These are phyloP conservation scores for Boletus eberwhitei DNA, from an alignment of 768 basidiomycete genomes.

Conservation along the genomic window DNA sequence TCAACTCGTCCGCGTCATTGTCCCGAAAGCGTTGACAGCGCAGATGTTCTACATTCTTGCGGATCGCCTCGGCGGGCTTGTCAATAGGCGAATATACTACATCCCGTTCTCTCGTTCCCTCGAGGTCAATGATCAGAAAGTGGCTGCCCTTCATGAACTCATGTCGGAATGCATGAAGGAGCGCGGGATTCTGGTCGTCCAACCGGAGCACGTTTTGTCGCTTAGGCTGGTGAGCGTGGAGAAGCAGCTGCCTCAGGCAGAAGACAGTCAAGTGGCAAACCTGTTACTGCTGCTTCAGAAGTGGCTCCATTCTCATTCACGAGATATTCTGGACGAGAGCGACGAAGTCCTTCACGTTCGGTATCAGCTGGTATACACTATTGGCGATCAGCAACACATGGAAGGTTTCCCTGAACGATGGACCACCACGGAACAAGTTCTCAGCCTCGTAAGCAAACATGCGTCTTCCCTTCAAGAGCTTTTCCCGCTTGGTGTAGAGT, in stretches of 20 bases:
- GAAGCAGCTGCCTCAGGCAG: constrained; percentile 14
- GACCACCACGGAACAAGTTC: constrained; percentile 31
- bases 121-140: constrained; percentile 13
- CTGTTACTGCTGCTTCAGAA: constrained; percentile 27
- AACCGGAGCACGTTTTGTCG: constrained; percentile 55
- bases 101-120: constrained; percentile 49
- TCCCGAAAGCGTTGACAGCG: constrained; percentile 43
- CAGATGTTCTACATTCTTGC: constrained; percentile 52
- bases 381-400: constrained; percentile 28
- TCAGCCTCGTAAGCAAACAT: constrained; percentile 23
- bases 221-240: constrained; percentile 47
- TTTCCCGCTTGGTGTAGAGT: constrained; percentile 18
- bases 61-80: constrained; percentile 41
- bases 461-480: constrained; percentile 5
- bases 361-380: constrained; percentile 37
- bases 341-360: constrained; percentile 34
- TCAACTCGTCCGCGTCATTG: constrained; percentile 46
- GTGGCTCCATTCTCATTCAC: constrained; percentile 23
- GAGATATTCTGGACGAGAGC: constrained; percentile 32
- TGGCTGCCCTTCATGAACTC: constrained; percentile 28
- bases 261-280: neutral
- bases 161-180: constrained; percentile 37
- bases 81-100: constrained; percentile 45
- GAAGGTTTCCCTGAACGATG: constrained; percentile 35
- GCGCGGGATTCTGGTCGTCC: constrained; percentile 45